phyloP scores from a whole-genome alignment of 2,329 filamentous ascomycete species.

The Geosmithia morbida region DNA sequence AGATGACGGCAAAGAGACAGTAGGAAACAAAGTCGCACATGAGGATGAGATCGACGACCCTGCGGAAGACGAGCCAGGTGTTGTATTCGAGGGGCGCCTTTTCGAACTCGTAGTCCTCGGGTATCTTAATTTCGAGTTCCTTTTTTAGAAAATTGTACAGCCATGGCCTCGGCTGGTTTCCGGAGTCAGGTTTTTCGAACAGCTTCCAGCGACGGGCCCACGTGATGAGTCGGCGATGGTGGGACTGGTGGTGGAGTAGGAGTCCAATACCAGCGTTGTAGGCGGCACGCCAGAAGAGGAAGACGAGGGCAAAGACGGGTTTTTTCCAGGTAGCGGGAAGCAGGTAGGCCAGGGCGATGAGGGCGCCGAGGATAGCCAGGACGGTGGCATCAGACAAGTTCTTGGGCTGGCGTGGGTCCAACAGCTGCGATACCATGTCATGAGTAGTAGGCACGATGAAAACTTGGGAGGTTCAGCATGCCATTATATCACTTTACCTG shows the following conservation, averaged over 20 bases:
- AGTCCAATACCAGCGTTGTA: slow-evolving; percentile 94
- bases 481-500: not conserved
- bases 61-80: slow-evolving; percentile 92
- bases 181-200: slow-evolving; percentile 72
- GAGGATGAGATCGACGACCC: slow-evolving; percentile 88
- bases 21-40: slow-evolving; percentile 99
- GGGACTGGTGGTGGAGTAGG: slow-evolving; percentile 78
- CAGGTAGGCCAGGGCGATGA: slow-evolving; percentile 59
- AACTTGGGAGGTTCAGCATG: slow-evolving; percentile 36
- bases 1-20: slow-evolving; percentile 87
- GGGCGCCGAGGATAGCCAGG: slow-evolving; percentile 59
- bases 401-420: slow-evolving; percentile 90
- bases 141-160: slow-evolving; percentile 73
- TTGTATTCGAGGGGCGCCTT: slow-evolving; percentile 95
- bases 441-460: slow-evolving; percentile 93
- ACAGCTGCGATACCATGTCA: slow-evolving; percentile 96
- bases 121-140: slow-evolving; percentile 90
- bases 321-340: slow-evolving; percentile 57
- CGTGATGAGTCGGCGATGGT: slow-evolving; percentile 69
- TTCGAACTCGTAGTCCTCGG: slow-evolving; percentile 85
- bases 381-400: slow-evolving; percentile 79
- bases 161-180: slow-evolving; percentile 67
- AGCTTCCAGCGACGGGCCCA: slow-evolving; percentile 81
- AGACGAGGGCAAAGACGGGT: slow-evolving; percentile 68
- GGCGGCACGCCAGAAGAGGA: slow-evolving; percentile 79